These are phyloP conservation scores for Hawksworthiomyces lignivorus DNA, from an alignment of 2,329 filamentous ascomycete species.

Conservation along the genomic window DNA sequence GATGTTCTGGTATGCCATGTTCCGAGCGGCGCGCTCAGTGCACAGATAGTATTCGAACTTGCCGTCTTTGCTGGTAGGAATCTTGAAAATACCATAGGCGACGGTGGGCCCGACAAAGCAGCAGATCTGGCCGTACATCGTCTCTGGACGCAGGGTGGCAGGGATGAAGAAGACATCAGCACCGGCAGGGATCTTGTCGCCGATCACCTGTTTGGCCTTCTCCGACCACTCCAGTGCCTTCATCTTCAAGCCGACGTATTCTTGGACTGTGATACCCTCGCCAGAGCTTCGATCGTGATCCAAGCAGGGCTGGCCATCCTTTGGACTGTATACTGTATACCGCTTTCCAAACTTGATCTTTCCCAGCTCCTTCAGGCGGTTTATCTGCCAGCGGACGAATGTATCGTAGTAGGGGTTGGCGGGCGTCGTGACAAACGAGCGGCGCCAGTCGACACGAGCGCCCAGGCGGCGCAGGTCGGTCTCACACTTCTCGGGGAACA, in stretches of 20 bases:
- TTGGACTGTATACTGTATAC: conserved; percentile 41
- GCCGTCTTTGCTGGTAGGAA: conserved; percentile 27
- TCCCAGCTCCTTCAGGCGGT: conserved; percentile 74
- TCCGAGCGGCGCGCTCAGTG: conserved; percentile 58
- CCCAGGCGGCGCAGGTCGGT: conserved; percentile 78
- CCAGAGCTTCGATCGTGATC: conserved; percentile 78
- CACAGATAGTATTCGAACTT: conserved; percentile 71
- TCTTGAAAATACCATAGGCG: conserved; percentile 71
- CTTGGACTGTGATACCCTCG: conserved; percentile 76
- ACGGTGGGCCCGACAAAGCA: conserved; percentile 92
- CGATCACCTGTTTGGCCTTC: conserved; percentile 61
- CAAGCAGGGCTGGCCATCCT: conserved; percentile 81
- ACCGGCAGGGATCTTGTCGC: conserved; percentile 69
- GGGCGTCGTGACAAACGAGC: conserved; percentile 89
- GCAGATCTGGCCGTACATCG: conserved; percentile 97
- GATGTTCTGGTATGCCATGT: conserved; percentile 92
- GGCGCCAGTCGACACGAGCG: conserved; percentile 83
- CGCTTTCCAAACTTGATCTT: conserved; percentile 85
- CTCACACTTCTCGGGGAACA: conserved; percentile 74
- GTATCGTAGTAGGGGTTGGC: conserved; percentile 95
- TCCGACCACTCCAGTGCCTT: conserved; percentile 85
- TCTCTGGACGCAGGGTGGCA: conserved; percentile 87
- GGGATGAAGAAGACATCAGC: conserved; percentile 84
- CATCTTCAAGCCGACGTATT: conserved; percentile 89
- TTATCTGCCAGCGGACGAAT: conserved; percentile 97